These are phyloP conservation scores for Bryum argenteum DNA, from an alignment of 225 moss, liverwort and hornwort species.

Conservation along the genomic window DNA sequence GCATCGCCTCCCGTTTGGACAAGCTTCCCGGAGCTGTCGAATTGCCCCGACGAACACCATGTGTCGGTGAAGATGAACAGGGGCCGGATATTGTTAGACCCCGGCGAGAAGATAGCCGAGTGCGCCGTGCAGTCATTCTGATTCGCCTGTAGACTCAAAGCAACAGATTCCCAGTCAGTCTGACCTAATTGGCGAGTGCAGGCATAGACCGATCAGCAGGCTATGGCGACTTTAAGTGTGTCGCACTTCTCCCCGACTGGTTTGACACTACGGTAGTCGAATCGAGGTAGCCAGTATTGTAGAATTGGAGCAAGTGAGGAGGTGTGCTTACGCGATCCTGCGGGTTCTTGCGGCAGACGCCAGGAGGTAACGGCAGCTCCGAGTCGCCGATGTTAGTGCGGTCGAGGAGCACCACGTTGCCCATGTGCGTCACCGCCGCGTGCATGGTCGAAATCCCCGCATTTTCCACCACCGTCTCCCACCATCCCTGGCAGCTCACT, in stretches of 20 bases:
- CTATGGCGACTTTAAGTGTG: too few species aligned
- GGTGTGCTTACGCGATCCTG: conserved; percentile 37
- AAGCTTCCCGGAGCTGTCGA: conserved; percentile 46
- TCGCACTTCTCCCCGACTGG: too few species aligned
- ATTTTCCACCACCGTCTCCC: conserved; percentile 54
- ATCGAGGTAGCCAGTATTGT: too few species aligned
- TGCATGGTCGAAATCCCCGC: conserved; percentile 63
- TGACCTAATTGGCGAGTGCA: neutral
- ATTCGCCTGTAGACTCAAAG: conserved; percentile 31
- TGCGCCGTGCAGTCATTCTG: conserved; percentile 60
- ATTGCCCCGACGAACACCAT: conserved; percentile 58
- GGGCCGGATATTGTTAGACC: conserved; percentile 48
- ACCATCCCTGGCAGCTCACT: conserved; percentile 40
- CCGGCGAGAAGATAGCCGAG: conserved; percentile 52
- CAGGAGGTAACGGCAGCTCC: conserved; percentile 37
- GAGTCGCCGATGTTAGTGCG: conserved; percentile 55
- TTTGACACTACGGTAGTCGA: too few species aligned
- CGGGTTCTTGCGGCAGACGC: conserved; percentile 48
- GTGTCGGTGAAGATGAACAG: conserved; percentile 52
- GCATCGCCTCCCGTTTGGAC: conserved; percentile 64
- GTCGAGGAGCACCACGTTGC: conserved; percentile 57
- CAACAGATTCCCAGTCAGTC: neutral
- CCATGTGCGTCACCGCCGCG: conserved; percentile 51
- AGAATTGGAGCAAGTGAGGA: too few species aligned
- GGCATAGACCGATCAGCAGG: neutral